phyloP scores from a whole-genome alignment of 306 rosid genomes.

The Sindora glabra region DNA sequence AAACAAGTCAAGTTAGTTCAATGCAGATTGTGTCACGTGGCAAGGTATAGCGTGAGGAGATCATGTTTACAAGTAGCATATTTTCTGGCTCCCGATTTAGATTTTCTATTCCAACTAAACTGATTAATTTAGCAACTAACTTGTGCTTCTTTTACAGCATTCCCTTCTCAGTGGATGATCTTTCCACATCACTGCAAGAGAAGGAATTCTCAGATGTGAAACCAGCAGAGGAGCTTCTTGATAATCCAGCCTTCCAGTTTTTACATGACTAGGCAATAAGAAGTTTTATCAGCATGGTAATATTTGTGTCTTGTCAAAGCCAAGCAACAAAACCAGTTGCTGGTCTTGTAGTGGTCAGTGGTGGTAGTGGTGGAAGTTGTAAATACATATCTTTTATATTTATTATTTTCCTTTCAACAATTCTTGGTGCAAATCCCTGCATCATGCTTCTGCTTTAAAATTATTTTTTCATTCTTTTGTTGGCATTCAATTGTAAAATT shows the following conservation, averaged over 20 bases:
- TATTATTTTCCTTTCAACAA: not conserved
- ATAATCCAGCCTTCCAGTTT: conserved; percentile 88
- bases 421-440: conserved; percentile 24
- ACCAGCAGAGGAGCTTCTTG: conserved; percentile 78
- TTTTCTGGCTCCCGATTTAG: no score
- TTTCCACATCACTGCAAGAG: conserved; percentile 74
- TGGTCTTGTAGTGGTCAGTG: conserved; percentile 37
- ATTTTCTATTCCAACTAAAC: no score
- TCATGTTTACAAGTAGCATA: no score
- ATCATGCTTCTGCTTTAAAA: conserved; percentile 44
- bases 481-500: conserved; percentile 55
- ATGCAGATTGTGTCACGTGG: no score
- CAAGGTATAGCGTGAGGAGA: no score
- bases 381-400: conserved; percentile 49
- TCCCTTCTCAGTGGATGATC: conserved; percentile 96
- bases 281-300: conserved; percentile 32
- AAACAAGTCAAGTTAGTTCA: no score
- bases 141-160: conserved; percentile 76
- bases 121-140: no score
- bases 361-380: no score
- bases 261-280: conserved; percentile 71
- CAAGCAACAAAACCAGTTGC: conserved; percentile 26
- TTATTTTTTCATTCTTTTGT: conserved; percentile 73
- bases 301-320: conserved; percentile 22
- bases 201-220: conserved; percentile 83